Conservation (phyloP, 2,329 filamentous ascomycete species). For the Botrytis hyacinthi region DNA sequence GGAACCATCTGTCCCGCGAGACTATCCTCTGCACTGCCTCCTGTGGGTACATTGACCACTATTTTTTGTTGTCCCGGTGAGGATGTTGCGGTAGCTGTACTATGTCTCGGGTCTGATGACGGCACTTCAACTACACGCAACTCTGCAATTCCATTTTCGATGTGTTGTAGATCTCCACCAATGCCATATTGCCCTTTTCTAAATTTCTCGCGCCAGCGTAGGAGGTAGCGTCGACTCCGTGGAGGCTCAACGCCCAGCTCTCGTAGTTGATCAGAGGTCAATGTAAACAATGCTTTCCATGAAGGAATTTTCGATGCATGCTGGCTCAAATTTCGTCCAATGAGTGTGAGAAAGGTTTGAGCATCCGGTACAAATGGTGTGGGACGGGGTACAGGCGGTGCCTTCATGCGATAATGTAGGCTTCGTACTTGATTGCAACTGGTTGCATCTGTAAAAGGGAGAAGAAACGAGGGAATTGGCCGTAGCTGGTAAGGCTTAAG, state of each 20-base stretch:
- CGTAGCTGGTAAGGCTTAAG: conserved; percentile 32
- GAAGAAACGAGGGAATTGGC: conserved; percentile 36
- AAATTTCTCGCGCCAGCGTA: conserved; percentile 86
- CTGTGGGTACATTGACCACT: conserved; percentile 57
- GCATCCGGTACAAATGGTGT: conserved; percentile 86
- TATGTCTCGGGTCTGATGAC: conserved; percentile 25
- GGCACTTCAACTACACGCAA: conserved; percentile 48
- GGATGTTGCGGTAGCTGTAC: conserved; percentile 49
- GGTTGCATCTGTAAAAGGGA: conserved; percentile 37
- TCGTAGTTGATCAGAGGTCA: conserved; percentile 73
- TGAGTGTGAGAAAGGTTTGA: conserved; percentile 81
- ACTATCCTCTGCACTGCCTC: conserved; percentile 41
- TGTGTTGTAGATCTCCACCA: conserved; percentile 77
- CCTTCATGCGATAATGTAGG: conserved; percentile 43
- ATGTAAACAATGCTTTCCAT: conserved; percentile 86
- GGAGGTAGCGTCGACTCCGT: conserved; percentile 75
- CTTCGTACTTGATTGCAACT: conserved; percentile 37
- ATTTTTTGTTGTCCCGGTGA: conserved; percentile 52
- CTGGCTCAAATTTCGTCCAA: conserved; percentile 80
- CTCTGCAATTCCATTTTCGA: conserved; percentile 55
- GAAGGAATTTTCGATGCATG: conserved; percentile 84
- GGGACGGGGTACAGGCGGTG: conserved; percentile 58
- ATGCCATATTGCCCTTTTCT: conserved; percentile 73
- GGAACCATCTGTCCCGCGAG: conserved; percentile 46
- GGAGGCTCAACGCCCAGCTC: conserved; percentile 85